phyloP scores from a whole-genome alignment of 2,329 filamentous ascomycete genomes.

The Penicillium italicum region DNA sequence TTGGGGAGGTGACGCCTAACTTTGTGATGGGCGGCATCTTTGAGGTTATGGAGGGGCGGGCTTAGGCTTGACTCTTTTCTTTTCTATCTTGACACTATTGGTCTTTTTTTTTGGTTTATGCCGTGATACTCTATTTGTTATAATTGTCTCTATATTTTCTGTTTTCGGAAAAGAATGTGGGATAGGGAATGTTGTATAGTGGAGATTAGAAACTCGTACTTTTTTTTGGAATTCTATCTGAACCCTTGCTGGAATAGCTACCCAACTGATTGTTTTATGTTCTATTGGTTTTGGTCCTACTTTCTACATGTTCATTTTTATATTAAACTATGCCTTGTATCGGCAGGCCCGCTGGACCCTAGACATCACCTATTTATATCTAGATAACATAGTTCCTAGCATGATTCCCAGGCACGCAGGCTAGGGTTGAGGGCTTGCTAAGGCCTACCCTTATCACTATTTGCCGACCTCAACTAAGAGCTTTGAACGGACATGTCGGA shows the following conservation, averaged over 20 bases:
- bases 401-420: too few species aligned
- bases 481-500: too few species aligned
- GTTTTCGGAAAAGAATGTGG: constrained; percentile 9
- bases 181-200: constrained; percentile 3
- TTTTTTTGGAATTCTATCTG: background rate
- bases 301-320: too few species aligned
- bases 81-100: background rate
- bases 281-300: too few species aligned
- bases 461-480: too few species aligned
- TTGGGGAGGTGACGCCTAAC: constrained; percentile 26
- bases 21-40: constrained; percentile 49
- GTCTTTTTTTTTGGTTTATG: background rate
- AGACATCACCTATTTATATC: too few species aligned
- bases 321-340: too few species aligned
- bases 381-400: too few species aligned
- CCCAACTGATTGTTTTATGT: background rate
- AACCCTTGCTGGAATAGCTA: background rate
- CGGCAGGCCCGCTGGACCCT: too few species aligned
- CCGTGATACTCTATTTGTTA: constrained; percentile 5
- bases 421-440: too few species aligned
- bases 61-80: constrained; percentile 20
- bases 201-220: constrained; percentile 1
- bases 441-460: too few species aligned
- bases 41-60: constrained; percentile 45
- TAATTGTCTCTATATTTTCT: background rate